A percentile compares a stretch with the other conserved stretches of the same genome.
Conservation (phyloP, 2,329 filamentous ascomycete species). For the Fusarium fracticaudum region DNA sequence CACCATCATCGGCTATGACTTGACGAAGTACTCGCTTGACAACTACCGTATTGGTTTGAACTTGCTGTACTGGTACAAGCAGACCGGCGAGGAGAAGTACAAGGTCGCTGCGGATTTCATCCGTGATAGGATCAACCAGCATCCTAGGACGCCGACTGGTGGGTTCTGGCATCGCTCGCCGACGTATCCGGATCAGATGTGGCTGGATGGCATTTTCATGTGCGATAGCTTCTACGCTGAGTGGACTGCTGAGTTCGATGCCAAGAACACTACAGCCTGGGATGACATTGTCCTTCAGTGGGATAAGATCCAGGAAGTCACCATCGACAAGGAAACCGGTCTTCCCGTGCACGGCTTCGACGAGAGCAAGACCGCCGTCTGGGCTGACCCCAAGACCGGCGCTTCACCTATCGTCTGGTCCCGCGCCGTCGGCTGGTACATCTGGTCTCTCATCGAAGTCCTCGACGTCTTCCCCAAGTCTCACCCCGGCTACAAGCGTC, state of each 20-base stretch:
- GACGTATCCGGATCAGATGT: slow-evolving; percentile 56
- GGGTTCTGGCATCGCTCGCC: slow-evolving; percentile 64
- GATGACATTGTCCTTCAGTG: slow-evolving; percentile 58
- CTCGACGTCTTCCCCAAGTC: slow-evolving; percentile 56
- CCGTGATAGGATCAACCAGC: slow-evolving; percentile 56
- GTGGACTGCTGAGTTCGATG: slow-evolving; percentile 52
- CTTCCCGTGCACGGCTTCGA: slow-evolving; percentile 66
- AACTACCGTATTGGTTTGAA: slow-evolving; percentile 64
- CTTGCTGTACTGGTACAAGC: slow-evolving; percentile 59
- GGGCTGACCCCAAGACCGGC: slow-evolving; percentile 61
- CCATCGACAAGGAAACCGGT: slow-evolving; percentile 48
- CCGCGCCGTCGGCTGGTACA: slow-evolving; percentile 64
- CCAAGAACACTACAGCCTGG: slow-evolving; percentile 52
- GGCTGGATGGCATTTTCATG: slow-evolving; percentile 66
- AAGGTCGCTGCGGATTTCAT: slow-evolving; percentile 58
- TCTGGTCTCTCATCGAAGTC: slow-evolving; percentile 61
- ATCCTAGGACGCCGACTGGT: slow-evolving; percentile 59
- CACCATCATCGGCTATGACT: slow-evolving; percentile 57
- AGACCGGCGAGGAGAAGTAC: slow-evolving; percentile 58
- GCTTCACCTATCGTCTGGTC: slow-evolving; percentile 64
- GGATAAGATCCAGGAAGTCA: slow-evolving; percentile 56
- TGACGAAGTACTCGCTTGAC: slow-evolving; percentile 59
- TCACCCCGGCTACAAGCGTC: slow-evolving; percentile 48
- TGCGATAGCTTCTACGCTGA: slow-evolving; percentile 55
- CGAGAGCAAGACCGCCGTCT: slow-evolving; percentile 56